These are phyloP conservation scores for Amanita molliuscula DNA, from an alignment of 768 basidiomycete genomes.

Conservation along the genomic window DNA sequence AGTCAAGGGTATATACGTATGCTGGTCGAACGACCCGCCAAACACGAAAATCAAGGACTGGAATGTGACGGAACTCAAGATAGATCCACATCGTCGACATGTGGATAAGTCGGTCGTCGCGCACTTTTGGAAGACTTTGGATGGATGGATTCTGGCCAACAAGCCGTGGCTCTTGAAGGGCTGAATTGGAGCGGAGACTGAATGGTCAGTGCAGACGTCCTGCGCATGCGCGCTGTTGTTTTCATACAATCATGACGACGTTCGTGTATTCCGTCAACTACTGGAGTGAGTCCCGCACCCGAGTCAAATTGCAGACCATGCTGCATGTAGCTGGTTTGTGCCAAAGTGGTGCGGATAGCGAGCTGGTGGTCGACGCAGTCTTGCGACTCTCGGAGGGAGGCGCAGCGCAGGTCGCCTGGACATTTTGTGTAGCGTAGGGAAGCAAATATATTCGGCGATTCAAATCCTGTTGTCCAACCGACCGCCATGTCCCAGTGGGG, in stretches of 20 bases:
- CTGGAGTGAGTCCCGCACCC: constrained; percentile 3
- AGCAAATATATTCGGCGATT: constrained; percentile 11
- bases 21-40: constrained; percentile 89
- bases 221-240: background rate
- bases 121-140: constrained; percentile 91
- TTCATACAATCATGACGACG: background rate
- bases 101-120: constrained; percentile 92
- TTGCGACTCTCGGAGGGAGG: constrained; percentile 3
- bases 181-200: constrained; percentile 5
- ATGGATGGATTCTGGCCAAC: constrained; percentile 72
- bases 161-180: constrained; percentile 64
- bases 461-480: constrained; percentile 15
- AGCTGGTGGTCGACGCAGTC: constrained; percentile 12
- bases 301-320: constrained; percentile 9
- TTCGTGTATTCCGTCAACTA: background rate
- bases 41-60: constrained; percentile 88
- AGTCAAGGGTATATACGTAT: constrained; percentile 95
- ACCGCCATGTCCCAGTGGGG: constrained; percentile 71
- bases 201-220: background rate
- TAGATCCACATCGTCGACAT: constrained; percentile 83
- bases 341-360: constrained; percentile 11
- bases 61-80: constrained; percentile 97
- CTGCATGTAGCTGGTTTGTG: constrained; percentile 3
- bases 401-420: constrained; percentile 12
- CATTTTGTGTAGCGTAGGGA: background rate